These are phyloP conservation scores for Termitomyces sp. DNA, from an alignment of 768 basidiomycete genomes.

Conservation along the genomic window DNA sequence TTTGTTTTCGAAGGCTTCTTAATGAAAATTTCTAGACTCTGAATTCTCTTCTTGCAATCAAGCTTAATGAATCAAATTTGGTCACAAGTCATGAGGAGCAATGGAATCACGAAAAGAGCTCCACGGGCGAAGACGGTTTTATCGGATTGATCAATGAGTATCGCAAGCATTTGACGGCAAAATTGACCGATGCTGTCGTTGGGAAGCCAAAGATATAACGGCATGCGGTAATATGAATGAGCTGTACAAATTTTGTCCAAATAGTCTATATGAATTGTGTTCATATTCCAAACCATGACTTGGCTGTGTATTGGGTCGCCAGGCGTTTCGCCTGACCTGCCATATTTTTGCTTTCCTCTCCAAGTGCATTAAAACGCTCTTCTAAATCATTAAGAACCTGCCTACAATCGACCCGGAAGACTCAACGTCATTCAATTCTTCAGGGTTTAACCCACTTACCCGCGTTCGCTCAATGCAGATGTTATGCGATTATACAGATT, in stretches of 20 bases:
- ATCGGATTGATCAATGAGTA: neutral
- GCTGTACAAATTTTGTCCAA: neutral
- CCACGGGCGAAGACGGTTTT: neutral
- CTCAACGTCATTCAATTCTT: neutral
- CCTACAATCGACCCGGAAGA: constrained; percentile 23
- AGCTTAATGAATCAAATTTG: neutral
- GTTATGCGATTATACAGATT: constrained; percentile 40
- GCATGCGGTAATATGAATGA: neutral
- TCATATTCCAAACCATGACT: constrained; percentile 56
- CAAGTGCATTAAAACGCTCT: constrained; percentile 57
- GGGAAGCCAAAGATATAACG: neutral
- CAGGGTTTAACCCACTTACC: constrained; percentile 32
- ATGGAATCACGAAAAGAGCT: neutral
- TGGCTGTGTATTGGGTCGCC: constrained; percentile 57
- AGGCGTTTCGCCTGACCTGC: constrained; percentile 60
- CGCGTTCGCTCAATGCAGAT: constrained; percentile 58
- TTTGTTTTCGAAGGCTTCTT: neutral
- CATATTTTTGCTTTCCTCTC: constrained; percentile 62
- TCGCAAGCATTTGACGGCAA: neutral
- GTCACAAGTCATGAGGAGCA: neutral
- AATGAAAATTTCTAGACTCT: neutral
- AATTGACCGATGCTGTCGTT: neutral
- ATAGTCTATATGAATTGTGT: neutral
- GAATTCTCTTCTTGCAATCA: neutral
- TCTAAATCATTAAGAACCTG: constrained; percentile 58